phyloP scores from a whole-genome alignment of 2,329 filamentous ascomycete genomes.

The Fusarium mangiferae region DNA sequence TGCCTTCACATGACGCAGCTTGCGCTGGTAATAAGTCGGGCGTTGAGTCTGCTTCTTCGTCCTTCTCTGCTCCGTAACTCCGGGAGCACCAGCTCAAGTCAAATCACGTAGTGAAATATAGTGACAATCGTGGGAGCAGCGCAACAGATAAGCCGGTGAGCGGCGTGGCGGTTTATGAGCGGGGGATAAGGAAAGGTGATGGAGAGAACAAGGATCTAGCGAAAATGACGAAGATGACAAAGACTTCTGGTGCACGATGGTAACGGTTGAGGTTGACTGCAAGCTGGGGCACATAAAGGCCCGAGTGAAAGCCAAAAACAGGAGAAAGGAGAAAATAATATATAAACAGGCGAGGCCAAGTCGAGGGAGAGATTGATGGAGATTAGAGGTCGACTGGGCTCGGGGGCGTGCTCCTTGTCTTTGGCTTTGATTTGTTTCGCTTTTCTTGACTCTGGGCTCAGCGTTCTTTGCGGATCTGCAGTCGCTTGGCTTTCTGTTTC shows the following conservation, averaged over 20 bases:
- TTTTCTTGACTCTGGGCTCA: slow-evolving; percentile 30
- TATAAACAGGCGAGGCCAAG: slow-evolving; percentile 17
- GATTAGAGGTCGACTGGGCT: slow-evolving; percentile 12
- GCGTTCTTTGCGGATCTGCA: slow-evolving; percentile 36
- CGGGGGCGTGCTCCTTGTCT: slow-evolving; percentile 36
- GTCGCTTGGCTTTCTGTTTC: slow-evolving; percentile 33
- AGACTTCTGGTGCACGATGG: slow-evolving; percentile 27
- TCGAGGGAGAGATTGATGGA: slow-evolving; percentile 28
- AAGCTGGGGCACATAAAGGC: slow-evolving; percentile 5
- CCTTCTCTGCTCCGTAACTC: slow-evolving; percentile 18
- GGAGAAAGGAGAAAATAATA: slow-evolving; percentile 3
- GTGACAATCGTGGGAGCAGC: slow-evolving; percentile 13
- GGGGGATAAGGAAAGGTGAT: slow-evolving; percentile 29
- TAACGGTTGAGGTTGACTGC: slow-evolving; percentile 10
- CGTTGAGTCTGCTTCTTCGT: not conserved
- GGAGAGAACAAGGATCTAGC: slow-evolving; percentile 35
- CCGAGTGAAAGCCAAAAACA: not conserved
- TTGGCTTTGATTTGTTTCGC: slow-evolving; percentile 34
- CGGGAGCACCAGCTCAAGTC: slow-evolving; percentile 2
- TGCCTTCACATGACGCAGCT: slow-evolving; percentile 52
- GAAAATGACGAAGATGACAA: slow-evolving; percentile 41
- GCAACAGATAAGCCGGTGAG: slow-evolving; percentile 18
- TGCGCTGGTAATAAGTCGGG: slow-evolving; percentile 31
- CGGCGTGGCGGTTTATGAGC: slow-evolving; percentile 34
- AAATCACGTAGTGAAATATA: slow-evolving; percentile 10